phyloP scores from a whole-genome alignment of 768 basidiomycete species.

The Amanita molliuscula region DNA sequence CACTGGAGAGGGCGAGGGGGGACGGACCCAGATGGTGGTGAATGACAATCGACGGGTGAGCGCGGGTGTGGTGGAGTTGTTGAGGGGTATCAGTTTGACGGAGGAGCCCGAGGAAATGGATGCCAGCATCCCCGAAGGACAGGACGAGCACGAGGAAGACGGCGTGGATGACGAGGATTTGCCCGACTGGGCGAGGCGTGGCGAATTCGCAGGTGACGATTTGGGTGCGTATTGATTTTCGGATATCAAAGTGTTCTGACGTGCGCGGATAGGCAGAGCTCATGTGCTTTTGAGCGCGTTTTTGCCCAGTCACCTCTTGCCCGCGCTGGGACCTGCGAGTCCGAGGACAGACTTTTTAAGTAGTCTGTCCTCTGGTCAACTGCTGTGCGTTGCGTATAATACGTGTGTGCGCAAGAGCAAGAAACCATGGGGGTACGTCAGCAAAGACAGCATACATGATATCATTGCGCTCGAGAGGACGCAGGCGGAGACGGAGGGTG shows the following conservation, averaged over 20 bases:
- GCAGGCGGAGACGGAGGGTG: conserved; percentile 20
- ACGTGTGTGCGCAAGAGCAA: conserved; percentile 67
- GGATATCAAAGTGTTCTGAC: background rate
- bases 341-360: conserved; percentile 35
- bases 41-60: conserved; percentile 45
- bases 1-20: conserved; percentile 26
- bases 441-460: conserved; percentile 67
- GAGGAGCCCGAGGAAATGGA: conserved; percentile 50
- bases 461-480: conserved; percentile 56
- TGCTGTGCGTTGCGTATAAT: conserved; percentile 78
- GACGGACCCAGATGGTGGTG: conserved; percentile 12
- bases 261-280: conserved; percentile 41
- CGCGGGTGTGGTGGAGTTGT: conserved; percentile 43
- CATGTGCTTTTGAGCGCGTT: conserved; percentile 50
- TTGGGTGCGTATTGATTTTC: conserved; percentile 35
- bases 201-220: conserved; percentile 41
- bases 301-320: conserved; percentile 47
- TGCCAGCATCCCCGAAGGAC: conserved; percentile 27
- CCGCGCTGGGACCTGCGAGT: conserved; percentile 21
- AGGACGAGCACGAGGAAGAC: conserved; percentile 31
- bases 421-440: conserved; percentile 86
- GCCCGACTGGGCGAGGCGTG: conserved; percentile 68
- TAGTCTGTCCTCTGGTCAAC: conserved; percentile 63
- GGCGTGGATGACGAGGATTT: conserved; percentile 61
- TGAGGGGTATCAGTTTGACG: conserved; percentile 35